Percentiles rank a stretch among this genome's conserved stretches.
Evolutionary conservation across 2,329 filamentous ascomycete genomes (phyloP).

Genomic region (Neocucurbitaria cava): DNA sequence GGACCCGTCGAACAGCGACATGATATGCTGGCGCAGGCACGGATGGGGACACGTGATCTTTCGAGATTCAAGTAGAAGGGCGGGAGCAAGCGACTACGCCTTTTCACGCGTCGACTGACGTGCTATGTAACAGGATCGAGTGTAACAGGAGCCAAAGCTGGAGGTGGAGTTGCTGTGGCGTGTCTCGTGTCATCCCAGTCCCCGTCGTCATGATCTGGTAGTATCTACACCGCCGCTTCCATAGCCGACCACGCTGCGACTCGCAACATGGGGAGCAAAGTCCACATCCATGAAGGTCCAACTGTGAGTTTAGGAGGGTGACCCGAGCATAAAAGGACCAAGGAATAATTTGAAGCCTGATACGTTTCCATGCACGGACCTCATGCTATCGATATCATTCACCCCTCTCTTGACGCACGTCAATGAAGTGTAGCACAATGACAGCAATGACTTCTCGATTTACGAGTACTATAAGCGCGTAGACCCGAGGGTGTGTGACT

Average conservation of each 20-base stretch:
- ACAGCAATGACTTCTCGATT: neutral
- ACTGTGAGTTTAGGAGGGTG: neutral
- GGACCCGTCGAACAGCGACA: conserved; percentile 10
- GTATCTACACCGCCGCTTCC: neutral
- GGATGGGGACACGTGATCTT: neutral
- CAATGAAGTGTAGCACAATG: neutral
- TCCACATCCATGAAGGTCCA: neutral
- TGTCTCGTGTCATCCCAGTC: neutral
- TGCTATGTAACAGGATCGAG: neutral
- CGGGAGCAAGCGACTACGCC: neutral
- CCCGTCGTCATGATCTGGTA: neutral
- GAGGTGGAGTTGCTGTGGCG: neutral
- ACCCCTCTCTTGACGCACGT: neutral
- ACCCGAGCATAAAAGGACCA: neutral
- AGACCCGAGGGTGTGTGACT: neutral
- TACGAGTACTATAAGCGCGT: neutral
- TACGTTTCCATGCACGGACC: neutral
- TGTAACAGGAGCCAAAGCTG: neutral
- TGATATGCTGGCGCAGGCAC: neutral
- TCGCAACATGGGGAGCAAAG: neutral
- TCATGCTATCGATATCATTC: neutral
- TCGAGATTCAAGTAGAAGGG: neutral
- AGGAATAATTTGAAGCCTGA: neutral
- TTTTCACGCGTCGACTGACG: neutral
- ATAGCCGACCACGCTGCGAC: neutral